These are phyloP conservation scores for Sugiyamaella castrensis DNA, from an alignment of 1,139 yeast genomes.

Conservation along the genomic window DNA sequence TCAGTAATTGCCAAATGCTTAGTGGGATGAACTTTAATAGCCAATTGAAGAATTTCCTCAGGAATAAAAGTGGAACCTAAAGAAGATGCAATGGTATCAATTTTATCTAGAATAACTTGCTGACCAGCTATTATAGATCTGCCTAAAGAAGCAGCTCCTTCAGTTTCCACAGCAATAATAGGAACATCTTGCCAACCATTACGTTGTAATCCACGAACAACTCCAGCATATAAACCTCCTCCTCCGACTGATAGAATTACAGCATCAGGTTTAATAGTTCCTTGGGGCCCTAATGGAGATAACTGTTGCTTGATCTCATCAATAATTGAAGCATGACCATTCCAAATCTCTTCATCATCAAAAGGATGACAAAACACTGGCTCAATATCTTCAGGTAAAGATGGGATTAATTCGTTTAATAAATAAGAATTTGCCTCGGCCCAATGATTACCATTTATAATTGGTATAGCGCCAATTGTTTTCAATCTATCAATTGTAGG, in stretches of 20 bases:
- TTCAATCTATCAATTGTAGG: slow-evolving; percentile 43
- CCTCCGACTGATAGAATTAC: slow-evolving; percentile 72
- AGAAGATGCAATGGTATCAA: slow-evolving; percentile 57
- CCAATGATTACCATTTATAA: slow-evolving; percentile 56
- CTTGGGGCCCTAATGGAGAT: slow-evolving; percentile 22
- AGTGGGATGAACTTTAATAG: slow-evolving; percentile 41
- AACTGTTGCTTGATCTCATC: slow-evolving; percentile 55
- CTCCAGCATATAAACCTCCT: slow-evolving; percentile 68
- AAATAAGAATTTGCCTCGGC: slow-evolving; percentile 63
- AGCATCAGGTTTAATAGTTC: slow-evolving; percentile 46
- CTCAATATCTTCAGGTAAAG: slow-evolving; percentile 30
- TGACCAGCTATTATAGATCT: slow-evolving; percentile 48
- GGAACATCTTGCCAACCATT: slow-evolving; percentile 44
- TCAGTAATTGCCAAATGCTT: slow-evolving; percentile 52
- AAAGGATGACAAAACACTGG: slow-evolving; percentile 71
- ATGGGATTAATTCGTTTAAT: slow-evolving; percentile 40
- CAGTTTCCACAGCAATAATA: slow-evolving; percentile 56
- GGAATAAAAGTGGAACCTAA: slow-evolving; percentile 60
- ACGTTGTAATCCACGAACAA: slow-evolving; percentile 52
- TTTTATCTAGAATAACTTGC: slow-evolving; percentile 45
- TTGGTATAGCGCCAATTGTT: slow-evolving; percentile 52
- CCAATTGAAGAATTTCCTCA: slow-evolving; percentile 45
- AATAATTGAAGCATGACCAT: slow-evolving; percentile 60
- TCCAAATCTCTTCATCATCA: slow-evolving; percentile 62
- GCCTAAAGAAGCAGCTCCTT: slow-evolving; percentile 56